Evolutionary conservation across 1,139 yeast species (phyloP).

Genomic region (Geotrichum restrictum): DNA sequence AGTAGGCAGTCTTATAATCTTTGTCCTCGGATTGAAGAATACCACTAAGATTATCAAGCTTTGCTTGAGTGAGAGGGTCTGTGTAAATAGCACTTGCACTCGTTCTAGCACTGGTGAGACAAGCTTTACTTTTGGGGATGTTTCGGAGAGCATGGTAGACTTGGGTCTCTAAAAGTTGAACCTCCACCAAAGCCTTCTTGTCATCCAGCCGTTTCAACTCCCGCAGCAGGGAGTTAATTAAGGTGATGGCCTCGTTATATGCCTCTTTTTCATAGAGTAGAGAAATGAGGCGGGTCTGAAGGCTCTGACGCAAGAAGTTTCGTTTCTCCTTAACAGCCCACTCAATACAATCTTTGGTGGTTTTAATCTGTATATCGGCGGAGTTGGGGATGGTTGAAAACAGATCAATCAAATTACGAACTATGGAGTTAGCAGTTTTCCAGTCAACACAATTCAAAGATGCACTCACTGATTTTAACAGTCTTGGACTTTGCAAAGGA

Average conservation of each 20-base stretch:
- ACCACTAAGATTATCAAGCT: constrained; percentile 92
- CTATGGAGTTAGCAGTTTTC: constrained; percentile 59
- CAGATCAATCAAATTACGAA: constrained; percentile 61
- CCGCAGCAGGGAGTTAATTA: constrained; percentile 65
- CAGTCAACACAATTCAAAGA: constrained; percentile 28
- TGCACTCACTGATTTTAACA: constrained; percentile 64
- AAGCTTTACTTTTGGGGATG: constrained; percentile 87
- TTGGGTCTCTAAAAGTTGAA: constrained; percentile 85
- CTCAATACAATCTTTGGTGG: constrained; percentile 74
- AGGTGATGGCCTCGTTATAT: constrained; percentile 66
- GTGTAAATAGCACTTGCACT: constrained; percentile 94
- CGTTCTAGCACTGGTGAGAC: constrained; percentile 92
- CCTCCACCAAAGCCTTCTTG: constrained; percentile 91
- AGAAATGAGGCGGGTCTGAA: constrained; percentile 78
- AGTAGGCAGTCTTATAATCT: constrained; percentile 93
- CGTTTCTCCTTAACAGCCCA: constrained; percentile 87
- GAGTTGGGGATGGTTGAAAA: constrained; percentile 68
- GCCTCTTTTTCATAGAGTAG: constrained; percentile 61
- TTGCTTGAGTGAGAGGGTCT: constrained; percentile 92
- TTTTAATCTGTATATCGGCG: constrained; percentile 64
- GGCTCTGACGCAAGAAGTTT: constrained; percentile 80
- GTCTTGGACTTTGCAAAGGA: constrained; percentile 89
- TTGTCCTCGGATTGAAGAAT: constrained; percentile 94
- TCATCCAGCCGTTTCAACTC: constrained; percentile 95
- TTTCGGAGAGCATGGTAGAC: constrained; percentile 90